phyloP scores from a whole-genome alignment of 768 basidiomycete genomes.

The Kwoniella sp. region DNA sequence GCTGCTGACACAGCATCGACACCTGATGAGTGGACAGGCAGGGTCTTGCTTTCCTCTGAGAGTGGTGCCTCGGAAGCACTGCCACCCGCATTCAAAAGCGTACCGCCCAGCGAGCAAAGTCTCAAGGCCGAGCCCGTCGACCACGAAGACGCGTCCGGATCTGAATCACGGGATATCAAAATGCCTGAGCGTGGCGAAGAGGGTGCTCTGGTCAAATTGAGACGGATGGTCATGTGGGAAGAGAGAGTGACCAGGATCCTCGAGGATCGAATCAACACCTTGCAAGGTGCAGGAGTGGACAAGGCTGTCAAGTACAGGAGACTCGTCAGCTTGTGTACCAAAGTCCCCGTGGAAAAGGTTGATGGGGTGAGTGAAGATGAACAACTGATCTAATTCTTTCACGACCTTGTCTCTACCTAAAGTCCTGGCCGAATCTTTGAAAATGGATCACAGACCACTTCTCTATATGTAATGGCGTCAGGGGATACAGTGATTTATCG shows the following conservation, averaged over 20 bases:
- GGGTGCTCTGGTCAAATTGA: constrained; percentile 69
- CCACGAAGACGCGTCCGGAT: constrained; percentile 57
- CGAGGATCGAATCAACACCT: constrained; percentile 66
- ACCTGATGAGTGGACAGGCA: constrained; percentile 67
- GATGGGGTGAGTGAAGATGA: constrained; percentile 72
- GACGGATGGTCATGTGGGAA: constrained; percentile 83
- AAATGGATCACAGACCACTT: neutral
- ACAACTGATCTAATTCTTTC: neutral
- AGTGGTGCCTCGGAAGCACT: neutral
- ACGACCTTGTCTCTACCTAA: neutral
- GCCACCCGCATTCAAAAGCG: constrained; percentile 70
- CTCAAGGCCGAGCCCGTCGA: neutral
- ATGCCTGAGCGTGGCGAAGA: constrained; percentile 60
- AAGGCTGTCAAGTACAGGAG: constrained; percentile 90
- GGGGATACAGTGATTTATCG: constrained; percentile 2
- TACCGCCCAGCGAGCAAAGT: neutral
- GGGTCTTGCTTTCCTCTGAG: constrained; percentile 61
- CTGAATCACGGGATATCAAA: constrained; percentile 51
- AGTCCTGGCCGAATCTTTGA: neutral
- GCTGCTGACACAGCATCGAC: constrained; percentile 41
- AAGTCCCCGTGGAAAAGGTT: constrained; percentile 81
- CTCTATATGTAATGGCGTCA: neutral
- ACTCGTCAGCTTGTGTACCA: constrained; percentile 85
- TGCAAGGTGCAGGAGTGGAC: constrained; percentile 80
- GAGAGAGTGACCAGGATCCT: constrained; percentile 74